Base-by-base conservation (phyloP, 2,329 filamentous ascomycete species). In the Alternaria longipes region DNA sequence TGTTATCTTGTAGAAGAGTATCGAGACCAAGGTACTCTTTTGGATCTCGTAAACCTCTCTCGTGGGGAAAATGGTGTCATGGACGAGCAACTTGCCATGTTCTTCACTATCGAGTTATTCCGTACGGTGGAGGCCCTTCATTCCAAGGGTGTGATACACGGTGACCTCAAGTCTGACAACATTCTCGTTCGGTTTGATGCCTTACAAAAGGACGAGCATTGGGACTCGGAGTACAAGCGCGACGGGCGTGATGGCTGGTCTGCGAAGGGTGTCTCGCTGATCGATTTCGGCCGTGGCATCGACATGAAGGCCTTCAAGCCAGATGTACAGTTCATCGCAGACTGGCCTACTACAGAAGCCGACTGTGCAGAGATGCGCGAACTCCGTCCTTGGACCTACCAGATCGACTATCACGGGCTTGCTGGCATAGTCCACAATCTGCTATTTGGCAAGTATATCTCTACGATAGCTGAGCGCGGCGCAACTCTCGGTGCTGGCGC, bases 311-410 rank as follows among this genome's bases (percentile, higher is more conserved):
- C 87, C 3, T 99, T 98, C 82, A 80, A 81, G 3, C 84, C 89
- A 0, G 86, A 90, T 42, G 92, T 94, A 11, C 89, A 90, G 67
- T 99, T 99, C 83, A 88, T 98, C 61, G 95, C 94, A 0, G 95
- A 99, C 81, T 99, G 95, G 95, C 91, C 95, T 79, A 93, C 92
- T 0, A 88, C 87, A 16, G 86, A 91, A 24, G 90, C 93, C 54
- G 95, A 99, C 80, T 99, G 95, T 79, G 90, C 92, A 18, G 95
- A 99, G 83, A 97, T 98, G 87, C 90, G 94, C 47, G 94, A 99
- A 81, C 87, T 93, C 58, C 87, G 94, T 1, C 93, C 94, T 0
- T 99, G 95, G 95, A 98, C 94, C 1, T 97, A 93, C 83, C 95
- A 99, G 78, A 92, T 97, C 68, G 95, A 99, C 81, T 96, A 98